Conservation (phyloP, 208 protist genomes). For the Novymonas esmeraldas region DNA sequence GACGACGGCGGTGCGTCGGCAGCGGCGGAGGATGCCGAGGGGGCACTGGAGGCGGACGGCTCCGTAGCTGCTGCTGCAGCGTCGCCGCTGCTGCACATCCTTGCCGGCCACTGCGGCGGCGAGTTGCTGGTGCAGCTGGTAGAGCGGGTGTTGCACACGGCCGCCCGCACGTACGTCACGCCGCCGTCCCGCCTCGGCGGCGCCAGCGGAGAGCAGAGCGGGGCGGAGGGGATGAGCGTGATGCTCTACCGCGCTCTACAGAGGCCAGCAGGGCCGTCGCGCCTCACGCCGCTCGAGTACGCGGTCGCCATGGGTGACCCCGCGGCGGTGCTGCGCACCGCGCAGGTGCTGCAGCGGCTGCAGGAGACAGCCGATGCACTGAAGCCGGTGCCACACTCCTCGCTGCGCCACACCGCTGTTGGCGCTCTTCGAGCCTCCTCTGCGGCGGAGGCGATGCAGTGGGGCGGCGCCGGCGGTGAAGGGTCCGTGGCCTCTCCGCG, state of each 20-base stretch:
- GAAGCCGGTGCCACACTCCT: not conserved
- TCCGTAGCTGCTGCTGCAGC: not conserved
- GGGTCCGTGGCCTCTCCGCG: not conserved
- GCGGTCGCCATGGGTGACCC: slow-evolving; percentile 63
- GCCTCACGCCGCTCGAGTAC: slow-evolving; percentile 74
- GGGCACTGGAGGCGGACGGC: not conserved
- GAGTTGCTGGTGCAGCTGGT: slow-evolving; percentile 52
- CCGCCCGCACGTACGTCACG: slow-evolving; percentile 10
- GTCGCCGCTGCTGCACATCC: slow-evolving; percentile 37
- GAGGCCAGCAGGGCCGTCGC: slow-evolving; percentile 39
- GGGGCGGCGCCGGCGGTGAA: not conserved
- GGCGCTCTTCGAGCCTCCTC: not conserved
- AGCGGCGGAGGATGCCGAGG: not conserved
- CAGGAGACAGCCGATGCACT: slow-evolving; percentile 21
- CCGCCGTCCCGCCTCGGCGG: not conserved
- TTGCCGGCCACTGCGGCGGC: slow-evolving; percentile 49
- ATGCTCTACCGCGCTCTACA: slow-evolving; percentile 47
- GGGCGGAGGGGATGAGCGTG: slow-evolving; percentile 32
- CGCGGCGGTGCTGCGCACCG: slow-evolving; percentile 56
- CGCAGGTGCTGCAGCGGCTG: slow-evolving; percentile 62
- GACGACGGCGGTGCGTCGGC: not conserved
- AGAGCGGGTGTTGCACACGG: slow-evolving; percentile 34
- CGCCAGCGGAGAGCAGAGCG: slow-evolving; percentile 9
- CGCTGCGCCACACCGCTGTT: not conserved
- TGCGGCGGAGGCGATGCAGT: not conserved